A percentile compares a stretch with the other conserved stretches of the same genome.
phyloP scores from a whole-genome alignment of 345 rosid species.

The Anastatica hierochuntica region DNA sequence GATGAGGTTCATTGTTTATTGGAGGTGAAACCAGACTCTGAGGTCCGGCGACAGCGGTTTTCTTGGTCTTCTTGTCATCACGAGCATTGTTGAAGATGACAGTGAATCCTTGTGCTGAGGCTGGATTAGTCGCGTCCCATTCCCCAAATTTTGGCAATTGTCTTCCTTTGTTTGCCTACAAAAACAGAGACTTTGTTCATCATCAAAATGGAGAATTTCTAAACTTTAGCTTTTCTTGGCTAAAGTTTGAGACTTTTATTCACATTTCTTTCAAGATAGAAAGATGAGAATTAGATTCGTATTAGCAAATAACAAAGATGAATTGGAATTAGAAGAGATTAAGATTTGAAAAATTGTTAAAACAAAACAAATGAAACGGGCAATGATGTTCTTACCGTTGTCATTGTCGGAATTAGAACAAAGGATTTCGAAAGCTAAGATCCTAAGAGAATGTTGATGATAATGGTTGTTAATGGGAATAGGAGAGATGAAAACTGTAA shows the following conservation, averaged over 20 bases:
- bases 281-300: background rate
- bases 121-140: constrained; percentile 94
- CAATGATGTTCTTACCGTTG: constrained; percentile 14
- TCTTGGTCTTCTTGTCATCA: constrained; percentile 84
- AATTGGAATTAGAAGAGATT: too few species aligned
- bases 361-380: too few species aligned
- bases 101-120: constrained; percentile 91
- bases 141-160: constrained; percentile 95
- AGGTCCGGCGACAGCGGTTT: constrained; percentile 28
- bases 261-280: too few species aligned
- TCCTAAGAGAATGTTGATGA: background rate
- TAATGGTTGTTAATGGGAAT: constrained; percentile 9
- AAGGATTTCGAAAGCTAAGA: background rate
- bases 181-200: too few species aligned
- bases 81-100: constrained; percentile 90
- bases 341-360: too few species aligned
- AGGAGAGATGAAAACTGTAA: constrained; percentile 15
- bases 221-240: too few species aligned
- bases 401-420: constrained; percentile 15
- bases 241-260: too few species aligned
- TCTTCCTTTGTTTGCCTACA: constrained; percentile 61
- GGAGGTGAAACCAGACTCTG: constrained; percentile 22
- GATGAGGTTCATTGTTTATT: background rate
- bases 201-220: too few species aligned
- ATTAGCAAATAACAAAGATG: background rate